Evolutionary conservation across 1,139 yeast species (phyloP).

Genomic region (Candida glucosophila): DNA sequence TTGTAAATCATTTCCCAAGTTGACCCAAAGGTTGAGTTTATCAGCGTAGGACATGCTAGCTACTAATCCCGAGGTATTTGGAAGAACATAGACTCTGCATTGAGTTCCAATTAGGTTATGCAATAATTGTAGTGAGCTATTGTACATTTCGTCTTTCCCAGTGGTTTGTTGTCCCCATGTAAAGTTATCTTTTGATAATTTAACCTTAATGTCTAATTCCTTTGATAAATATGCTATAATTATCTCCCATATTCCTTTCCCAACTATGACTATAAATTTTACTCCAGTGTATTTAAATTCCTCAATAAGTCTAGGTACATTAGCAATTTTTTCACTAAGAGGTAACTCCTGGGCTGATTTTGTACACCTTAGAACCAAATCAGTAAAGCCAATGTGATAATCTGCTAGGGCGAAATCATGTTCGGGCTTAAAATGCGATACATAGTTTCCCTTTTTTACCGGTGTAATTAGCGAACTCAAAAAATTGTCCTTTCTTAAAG

Average conservation of each 20-base stretch:
- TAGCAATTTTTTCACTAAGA: constrained; percentile 42
- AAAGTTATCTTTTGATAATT: constrained; percentile 18
- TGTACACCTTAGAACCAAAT: constrained; percentile 60
- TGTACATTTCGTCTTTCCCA: constrained; percentile 9
- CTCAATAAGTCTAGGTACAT: constrained; percentile 44
- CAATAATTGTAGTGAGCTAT: constrained; percentile 10
- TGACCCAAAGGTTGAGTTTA: constrained; percentile 43
- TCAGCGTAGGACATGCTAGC: constrained; percentile 37
- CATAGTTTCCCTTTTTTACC: constrained; percentile 41
- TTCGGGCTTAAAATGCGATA: constrained; percentile 46
- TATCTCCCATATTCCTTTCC: constrained; percentile 75
- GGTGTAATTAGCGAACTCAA: constrained; percentile 5
- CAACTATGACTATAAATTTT: constrained; percentile 47
- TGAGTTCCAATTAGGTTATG: constrained; percentile 8
- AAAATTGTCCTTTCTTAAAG: constrained; percentile 6
- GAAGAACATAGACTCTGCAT: constrained; percentile 45
- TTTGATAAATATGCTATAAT: constrained; percentile 27
- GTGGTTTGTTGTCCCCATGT: constrained; percentile 47
- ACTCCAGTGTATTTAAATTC: constrained; percentile 36
- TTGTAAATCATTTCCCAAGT: constrained; percentile 7
- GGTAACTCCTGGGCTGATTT: constrained; percentile 49
- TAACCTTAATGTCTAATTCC: constrained; percentile 6
- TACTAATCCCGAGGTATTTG: constrained; percentile 74
- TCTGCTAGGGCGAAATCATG: constrained; percentile 40
- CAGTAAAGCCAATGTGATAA: constrained; percentile 61